These are phyloP conservation scores for Angophora floribunda DNA, from an alignment of 345 rosid species.

Conservation along the genomic window DNA sequence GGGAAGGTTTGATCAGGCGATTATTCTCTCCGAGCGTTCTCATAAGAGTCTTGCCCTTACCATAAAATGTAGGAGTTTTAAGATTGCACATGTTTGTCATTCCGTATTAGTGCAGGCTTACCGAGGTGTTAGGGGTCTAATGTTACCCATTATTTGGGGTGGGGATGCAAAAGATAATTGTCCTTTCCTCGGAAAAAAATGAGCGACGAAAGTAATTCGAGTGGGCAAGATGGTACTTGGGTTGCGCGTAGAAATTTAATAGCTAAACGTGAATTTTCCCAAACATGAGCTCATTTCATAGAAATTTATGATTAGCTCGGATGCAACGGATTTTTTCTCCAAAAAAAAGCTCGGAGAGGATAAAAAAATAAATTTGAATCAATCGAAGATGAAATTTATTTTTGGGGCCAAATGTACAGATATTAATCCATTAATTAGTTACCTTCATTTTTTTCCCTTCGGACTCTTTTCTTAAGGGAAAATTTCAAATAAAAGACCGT, in stretches of 20 bases:
- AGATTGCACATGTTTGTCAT: not conserved
- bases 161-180: not conserved
- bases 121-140: not conserved
- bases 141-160: not conserved
- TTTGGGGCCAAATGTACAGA: not conserved
- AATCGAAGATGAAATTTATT: too few relatives aligned
- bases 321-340: too few relatives aligned
- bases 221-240: not conserved
- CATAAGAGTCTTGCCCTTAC: not conserved
- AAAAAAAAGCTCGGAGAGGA: too few relatives aligned
- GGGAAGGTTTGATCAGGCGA: not conserved
- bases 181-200: not conserved
- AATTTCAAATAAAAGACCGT: too few relatives aligned
- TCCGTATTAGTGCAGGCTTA: not conserved
- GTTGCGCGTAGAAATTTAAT: not conserved
- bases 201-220: not conserved
- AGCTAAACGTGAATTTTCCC: too few relatives aligned
- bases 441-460: not conserved
- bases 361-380: too few relatives aligned
- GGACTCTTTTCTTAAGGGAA: rapidly evolving
- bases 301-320: too few relatives aligned
- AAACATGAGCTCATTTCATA: too few relatives aligned
- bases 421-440: not conserved
- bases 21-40: not conserved
- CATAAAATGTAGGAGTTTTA: not conserved